Percentiles rank a stretch among this genome's conserved stretches.
Evolutionary conservation across 225 moss, liverwort and hornwort species (phyloP).

Genomic region (Ulota crispa): DNA sequence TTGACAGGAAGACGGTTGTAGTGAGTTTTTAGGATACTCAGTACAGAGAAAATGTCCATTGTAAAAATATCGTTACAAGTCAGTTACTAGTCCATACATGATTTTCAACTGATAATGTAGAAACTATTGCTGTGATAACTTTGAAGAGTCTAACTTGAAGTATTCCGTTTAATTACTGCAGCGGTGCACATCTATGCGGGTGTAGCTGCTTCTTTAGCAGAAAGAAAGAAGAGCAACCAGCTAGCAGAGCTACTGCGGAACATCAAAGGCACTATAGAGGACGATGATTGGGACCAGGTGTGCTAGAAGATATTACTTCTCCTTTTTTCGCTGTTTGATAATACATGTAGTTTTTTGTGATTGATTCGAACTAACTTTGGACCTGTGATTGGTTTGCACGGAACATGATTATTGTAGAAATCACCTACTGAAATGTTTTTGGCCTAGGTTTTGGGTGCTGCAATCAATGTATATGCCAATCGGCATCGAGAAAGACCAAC

Average conservation of each 20-base stretch:
- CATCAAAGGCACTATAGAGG: constrained; percentile 83
- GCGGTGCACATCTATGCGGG: constrained; percentile 97
- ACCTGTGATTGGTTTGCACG: constrained; percentile 7
- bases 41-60: not conserved
- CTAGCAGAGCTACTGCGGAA: constrained; percentile 75
- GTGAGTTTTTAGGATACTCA: not conserved
- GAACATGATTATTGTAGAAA: not conserved
- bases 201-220: constrained; percentile 88
- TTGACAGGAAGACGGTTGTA: not conserved
- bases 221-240: constrained; percentile 75
- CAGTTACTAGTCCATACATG: constrained; percentile 1
- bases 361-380: constrained; percentile 5
- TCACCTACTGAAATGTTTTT: not conserved
- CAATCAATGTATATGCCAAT: constrained; percentile 89
- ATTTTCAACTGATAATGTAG: not conserved
- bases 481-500: constrained; percentile 87
- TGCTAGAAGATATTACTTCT: not conserved
- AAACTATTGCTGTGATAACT: not conserved
- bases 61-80: not conserved
- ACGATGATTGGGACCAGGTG: constrained; percentile 98
- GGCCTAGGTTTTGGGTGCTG: constrained; percentile 91
- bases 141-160: constrained; percentile 10
- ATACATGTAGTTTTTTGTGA: not conserved
- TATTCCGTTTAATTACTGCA: constrained; percentile 33
- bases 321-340: not conserved